Conservation (phyloP, 78 protist species). For the Cyanophora paradoxa region DNA sequence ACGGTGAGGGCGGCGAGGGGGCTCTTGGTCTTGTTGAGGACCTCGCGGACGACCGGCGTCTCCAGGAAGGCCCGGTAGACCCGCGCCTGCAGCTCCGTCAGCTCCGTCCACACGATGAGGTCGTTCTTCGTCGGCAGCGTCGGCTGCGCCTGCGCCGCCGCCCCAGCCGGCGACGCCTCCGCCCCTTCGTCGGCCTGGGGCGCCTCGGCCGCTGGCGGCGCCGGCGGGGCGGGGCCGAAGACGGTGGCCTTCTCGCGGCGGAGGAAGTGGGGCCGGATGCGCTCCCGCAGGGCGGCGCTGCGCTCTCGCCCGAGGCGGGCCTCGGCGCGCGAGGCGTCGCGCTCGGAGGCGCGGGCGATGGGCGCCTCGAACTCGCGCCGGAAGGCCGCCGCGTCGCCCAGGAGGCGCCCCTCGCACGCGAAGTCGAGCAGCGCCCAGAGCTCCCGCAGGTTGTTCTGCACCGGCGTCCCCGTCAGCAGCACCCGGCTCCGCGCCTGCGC, state of each 20-base stretch:
- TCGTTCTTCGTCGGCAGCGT: constrained; percentile 42
- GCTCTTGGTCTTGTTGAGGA: no score
- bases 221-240: not conserved
- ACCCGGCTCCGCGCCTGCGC: constrained; percentile 72
- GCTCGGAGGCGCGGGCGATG: constrained; percentile 7
- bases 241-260: constrained; percentile 64
- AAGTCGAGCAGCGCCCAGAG: no score
- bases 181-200: not conserved
- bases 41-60: no score
- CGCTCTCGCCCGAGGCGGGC: constrained; percentile 5
- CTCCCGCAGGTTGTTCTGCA: no score
- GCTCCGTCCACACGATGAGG: constrained; percentile 52
- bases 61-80: constrained; percentile 37
- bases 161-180: no score
- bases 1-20: constrained; percentile 38
- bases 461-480: no score
- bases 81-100: constrained; percentile 41
- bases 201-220: not conserved
- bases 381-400: constrained; percentile 45
- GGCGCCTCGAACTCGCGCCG: constrained; percentile 7
- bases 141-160: no score
- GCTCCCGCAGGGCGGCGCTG: constrained; percentile 31
- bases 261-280: constrained; percentile 58
- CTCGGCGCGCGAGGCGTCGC: constrained; percentile 21
- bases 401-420: constrained; percentile 34